phyloP scores from a whole-genome alignment of 2,329 filamentous ascomycete genomes.

The Colletotrichum spinosum region DNA sequence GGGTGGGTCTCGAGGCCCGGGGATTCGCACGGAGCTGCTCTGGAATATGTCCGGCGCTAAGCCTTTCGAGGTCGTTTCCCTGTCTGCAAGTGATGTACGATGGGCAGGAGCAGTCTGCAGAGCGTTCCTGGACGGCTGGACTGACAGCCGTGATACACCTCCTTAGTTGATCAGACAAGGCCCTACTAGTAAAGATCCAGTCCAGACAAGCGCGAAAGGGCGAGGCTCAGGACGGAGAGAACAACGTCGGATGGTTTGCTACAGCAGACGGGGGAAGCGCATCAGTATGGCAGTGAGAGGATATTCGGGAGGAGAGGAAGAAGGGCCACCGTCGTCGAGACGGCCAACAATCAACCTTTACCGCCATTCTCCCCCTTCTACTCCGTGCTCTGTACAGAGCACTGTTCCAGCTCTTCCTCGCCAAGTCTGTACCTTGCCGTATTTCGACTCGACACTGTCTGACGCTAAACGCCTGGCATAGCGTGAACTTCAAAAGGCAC shows the following conservation, averaged over 20 bases:
- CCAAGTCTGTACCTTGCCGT: too few relatives aligned
- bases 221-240: constrained; percentile 8
- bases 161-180: neutral
- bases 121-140: constrained; percentile 21
- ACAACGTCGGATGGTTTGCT: neutral
- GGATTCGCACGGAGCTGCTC: constrained; percentile 35
- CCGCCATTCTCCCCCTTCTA: too few relatives aligned
- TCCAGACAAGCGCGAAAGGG: neutral
- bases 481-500: neutral
- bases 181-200: constrained; percentile 17
- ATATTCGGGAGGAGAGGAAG: too few relatives aligned
- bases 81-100: neutral
- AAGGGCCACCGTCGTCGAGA: too few relatives aligned
- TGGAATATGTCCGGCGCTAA: constrained; percentile 30
- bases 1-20: constrained; percentile 7
- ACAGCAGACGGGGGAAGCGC: neutral
- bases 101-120: neutral
- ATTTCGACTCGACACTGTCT: neutral
- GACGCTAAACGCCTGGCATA: constrained; percentile 25
- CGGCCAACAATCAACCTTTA: too few relatives aligned
- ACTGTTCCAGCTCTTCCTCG: too few relatives aligned
- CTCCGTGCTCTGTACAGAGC: too few relatives aligned
- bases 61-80: constrained; percentile 10
- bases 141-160: constrained; percentile 31
- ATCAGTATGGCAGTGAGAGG: neutral